Conservation (phyloP, 2,329 filamentous ascomycete species). For the Cadophora sp. region DNA sequence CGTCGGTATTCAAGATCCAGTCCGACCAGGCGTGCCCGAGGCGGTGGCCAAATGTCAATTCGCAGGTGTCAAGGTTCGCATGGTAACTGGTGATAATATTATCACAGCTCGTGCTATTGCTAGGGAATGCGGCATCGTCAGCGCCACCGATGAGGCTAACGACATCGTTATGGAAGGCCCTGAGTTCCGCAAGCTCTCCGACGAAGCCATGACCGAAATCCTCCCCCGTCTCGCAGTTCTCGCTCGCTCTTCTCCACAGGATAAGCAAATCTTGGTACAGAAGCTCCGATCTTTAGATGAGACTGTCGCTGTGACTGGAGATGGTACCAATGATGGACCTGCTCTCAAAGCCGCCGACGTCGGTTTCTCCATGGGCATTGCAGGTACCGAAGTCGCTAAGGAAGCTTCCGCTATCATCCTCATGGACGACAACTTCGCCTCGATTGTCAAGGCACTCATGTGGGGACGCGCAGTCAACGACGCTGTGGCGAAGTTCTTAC, state of each 20-base stretch:
- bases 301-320: slow-evolving; percentile 70
- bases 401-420: slow-evolving; percentile 67
- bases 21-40: slow-evolving; percentile 69
- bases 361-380: slow-evolving; percentile 72
- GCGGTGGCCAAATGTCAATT: slow-evolving; percentile 71
- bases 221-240: slow-evolving; percentile 70
- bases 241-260: slow-evolving; percentile 72
- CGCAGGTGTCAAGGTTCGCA: slow-evolving; percentile 74
- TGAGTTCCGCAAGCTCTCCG: slow-evolving; percentile 65
- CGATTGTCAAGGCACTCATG: slow-evolving; percentile 66
- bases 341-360: slow-evolving; percentile 71
- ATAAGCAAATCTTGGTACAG: slow-evolving; percentile 70
- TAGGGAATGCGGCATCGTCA: slow-evolving; percentile 69
- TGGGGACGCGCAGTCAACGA: slow-evolving; percentile 66
- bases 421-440: slow-evolving; percentile 68
- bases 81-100: slow-evolving; percentile 78
- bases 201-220: slow-evolving; percentile 62
- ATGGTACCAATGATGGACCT: slow-evolving; percentile 71
- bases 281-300: slow-evolving; percentile 68
- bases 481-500: slow-evolving; percentile 59
- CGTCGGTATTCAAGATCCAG: slow-evolving; percentile 77
- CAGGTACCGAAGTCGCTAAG: slow-evolving; percentile 69
- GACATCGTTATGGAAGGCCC: slow-evolving; percentile 74
- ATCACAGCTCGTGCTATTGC: slow-evolving; percentile 77
- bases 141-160: slow-evolving; percentile 43